Conservation (phyloP, 1,139 yeast genomes). For the Candida anutae region DNA sequence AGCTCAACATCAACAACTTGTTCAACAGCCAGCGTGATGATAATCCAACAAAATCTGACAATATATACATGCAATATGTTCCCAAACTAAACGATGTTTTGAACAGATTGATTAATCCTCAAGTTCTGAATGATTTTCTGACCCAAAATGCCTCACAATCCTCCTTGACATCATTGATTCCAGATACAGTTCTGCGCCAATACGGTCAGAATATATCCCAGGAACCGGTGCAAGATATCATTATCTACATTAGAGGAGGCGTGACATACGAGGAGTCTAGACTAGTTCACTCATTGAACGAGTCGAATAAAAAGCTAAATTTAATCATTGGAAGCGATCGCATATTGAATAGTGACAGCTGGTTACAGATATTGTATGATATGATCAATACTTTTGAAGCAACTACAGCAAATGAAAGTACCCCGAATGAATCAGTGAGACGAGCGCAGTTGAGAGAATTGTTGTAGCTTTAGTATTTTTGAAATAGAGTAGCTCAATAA, state of each 20-base stretch:
- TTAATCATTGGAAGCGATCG: slow-evolving; percentile 72
- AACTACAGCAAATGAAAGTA: not conserved
- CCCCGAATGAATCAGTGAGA: slow-evolving; percentile 6
- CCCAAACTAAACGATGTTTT: slow-evolving; percentile 58
- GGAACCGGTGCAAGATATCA: slow-evolving; percentile 58
- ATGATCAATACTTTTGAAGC: slow-evolving; percentile 10
- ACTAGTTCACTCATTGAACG: slow-evolving; percentile 64
- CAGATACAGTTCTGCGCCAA: slow-evolving; percentile 22
- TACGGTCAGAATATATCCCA: slow-evolving; percentile 16
- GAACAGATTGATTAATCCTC: slow-evolving; percentile 13
- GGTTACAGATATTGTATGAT: slow-evolving; percentile 32
- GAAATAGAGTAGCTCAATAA: not conserved
- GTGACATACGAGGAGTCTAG: slow-evolving; percentile 89
- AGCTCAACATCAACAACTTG: slow-evolving; percentile 16
- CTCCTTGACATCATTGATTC: slow-evolving; percentile 11
- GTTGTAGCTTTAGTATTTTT: too few species aligned
- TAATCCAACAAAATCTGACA: slow-evolving; percentile 29
- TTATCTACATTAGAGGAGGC: slow-evolving; percentile 84
- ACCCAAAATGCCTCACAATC: slow-evolving; percentile 1
- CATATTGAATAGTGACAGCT: slow-evolving; percentile 51
- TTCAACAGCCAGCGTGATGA: slow-evolving; percentile 15
- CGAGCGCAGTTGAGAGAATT: slow-evolving; percentile 20
- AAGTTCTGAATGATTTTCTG: slow-evolving; percentile 6
- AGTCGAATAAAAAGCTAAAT: slow-evolving; percentile 39
- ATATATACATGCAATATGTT: slow-evolving; percentile 58